These are phyloP conservation scores for Sporisorium iseilematis-ciliati DNA, from an alignment of 1,284 basidiomycete genomes.

Conservation along the genomic window DNA sequence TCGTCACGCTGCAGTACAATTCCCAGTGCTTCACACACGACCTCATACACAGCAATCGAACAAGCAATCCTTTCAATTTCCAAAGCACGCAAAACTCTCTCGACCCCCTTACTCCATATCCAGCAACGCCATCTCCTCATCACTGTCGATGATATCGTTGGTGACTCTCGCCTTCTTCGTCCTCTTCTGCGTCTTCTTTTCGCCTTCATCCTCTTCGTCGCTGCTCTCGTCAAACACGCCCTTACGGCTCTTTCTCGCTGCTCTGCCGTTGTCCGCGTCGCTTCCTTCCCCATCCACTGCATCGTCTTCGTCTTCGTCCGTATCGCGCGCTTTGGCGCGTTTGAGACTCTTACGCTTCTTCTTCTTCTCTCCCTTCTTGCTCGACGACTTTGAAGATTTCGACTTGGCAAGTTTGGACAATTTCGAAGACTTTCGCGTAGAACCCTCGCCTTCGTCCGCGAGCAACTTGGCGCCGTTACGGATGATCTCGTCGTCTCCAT, in stretches of 20 bases:
- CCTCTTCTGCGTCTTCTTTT: slow-evolving; percentile 23
- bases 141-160: slow-evolving; percentile 63
- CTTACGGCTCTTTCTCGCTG: slow-evolving; percentile 31
- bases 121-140: slow-evolving; percentile 61
- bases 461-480: slow-evolving; percentile 39
- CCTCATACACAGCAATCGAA: no score
- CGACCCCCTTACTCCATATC: slow-evolving; percentile 28
- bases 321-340: slow-evolving; percentile 38
- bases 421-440: slow-evolving; percentile 25
- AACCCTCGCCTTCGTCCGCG: slow-evolving; percentile 41
- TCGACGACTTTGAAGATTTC: slow-evolving; percentile 23
- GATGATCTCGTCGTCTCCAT: slow-evolving; percentile 55
- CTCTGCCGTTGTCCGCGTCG: slow-evolving; percentile 17
- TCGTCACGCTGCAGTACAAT: no score
- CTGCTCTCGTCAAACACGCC: slow-evolving; percentile 43
- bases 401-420: slow-evolving; percentile 27
- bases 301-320: slow-evolving; percentile 27
- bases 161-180: slow-evolving; percentile 45
- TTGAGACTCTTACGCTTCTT: slow-evolving; percentile 51
- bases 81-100: no score
- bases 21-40: no score
- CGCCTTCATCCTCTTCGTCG: slow-evolving; percentile 34
- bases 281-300: slow-evolving; percentile 18
- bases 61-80: no score
- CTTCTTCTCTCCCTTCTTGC: slow-evolving; percentile 20